Percentiles rank a stretch among this genome's conserved stretches.
Evolutionary conservation across 108 stramenopile genomes (phyloP).

Genomic region (Cylindrotheca closterium): DNA sequence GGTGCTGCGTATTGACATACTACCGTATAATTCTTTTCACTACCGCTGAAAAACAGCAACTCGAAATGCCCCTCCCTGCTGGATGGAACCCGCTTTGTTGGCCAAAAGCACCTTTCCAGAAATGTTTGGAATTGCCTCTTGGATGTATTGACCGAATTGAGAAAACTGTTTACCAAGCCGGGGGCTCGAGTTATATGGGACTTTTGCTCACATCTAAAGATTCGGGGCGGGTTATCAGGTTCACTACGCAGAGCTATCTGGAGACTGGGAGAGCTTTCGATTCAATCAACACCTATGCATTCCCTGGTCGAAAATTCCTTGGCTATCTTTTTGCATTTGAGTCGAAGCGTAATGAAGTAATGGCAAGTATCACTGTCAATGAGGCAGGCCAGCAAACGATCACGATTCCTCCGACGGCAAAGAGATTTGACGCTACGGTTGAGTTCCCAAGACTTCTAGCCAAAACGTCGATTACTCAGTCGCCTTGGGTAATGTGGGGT

Average conservation of each 20-base stretch:
- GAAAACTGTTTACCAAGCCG: conserved; percentile 47
- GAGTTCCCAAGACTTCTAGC: conserved; percentile 61
- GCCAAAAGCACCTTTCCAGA: conserved; percentile 32
- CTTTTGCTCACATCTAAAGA: conserved; percentile 58
- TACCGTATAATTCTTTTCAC: conserved; percentile 78
- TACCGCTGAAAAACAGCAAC: conserved; percentile 12
- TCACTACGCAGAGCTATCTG: conserved; percentile 66
- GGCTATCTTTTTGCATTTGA: conserved; percentile 92
- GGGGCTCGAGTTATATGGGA: conserved; percentile 40
- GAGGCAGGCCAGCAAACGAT: conserved; percentile 34
- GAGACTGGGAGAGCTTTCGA: conserved; percentile 77
- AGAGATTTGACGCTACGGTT: conserved; percentile 66
- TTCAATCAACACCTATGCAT: conserved; percentile 81
- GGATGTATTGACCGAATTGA: conserved; percentile 85
- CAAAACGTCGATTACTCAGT: conserved; percentile 24
- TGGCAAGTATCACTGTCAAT: conserved; percentile 45
- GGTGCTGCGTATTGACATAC: conserved; percentile 86
- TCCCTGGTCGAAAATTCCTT: conserved; percentile 82
- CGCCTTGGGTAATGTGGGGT: conserved; percentile 60
- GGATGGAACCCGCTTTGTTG: conserved; percentile 41
- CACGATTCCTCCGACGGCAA: conserved; percentile 50
- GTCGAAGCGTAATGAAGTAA: conserved; percentile 68
- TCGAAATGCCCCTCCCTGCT: conserved; percentile 13
- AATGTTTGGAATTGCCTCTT: conserved; percentile 71
- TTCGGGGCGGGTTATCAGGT: conserved; percentile 63